These are phyloP conservation scores for Solanum bulbocastanum DNA, from an alignment of 257 asterid genomes.

Conservation along the genomic window DNA sequence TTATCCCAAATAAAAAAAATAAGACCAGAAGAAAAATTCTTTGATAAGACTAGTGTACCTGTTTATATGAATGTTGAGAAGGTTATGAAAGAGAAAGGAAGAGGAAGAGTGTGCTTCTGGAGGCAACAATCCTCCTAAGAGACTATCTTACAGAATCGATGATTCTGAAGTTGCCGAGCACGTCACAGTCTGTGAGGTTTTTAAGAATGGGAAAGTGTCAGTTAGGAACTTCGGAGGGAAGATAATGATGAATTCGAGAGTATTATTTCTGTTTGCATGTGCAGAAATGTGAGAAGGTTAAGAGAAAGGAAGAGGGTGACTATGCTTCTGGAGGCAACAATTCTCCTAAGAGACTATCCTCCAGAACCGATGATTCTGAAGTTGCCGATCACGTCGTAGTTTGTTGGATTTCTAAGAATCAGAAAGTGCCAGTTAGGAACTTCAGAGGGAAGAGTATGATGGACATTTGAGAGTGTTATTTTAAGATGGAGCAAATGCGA, in stretches of 20 bases:
- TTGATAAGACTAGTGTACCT: background rate
- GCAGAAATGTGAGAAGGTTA: slow-evolving; percentile 37
- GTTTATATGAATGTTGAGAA: slow-evolving; percentile 40
- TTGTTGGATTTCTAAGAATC: slow-evolving; percentile 63
- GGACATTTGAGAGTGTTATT: slow-evolving; percentile 69
- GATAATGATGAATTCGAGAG: slow-evolving; percentile 47
- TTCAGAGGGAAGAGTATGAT: slow-evolving; percentile 53
- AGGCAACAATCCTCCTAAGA: slow-evolving; percentile 49
- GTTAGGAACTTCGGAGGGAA: slow-evolving; percentile 82
- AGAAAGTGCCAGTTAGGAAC: slow-evolving; percentile 72
- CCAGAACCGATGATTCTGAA: slow-evolving; percentile 33
- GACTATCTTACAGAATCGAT: slow-evolving; percentile 18
- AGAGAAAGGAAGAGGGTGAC: slow-evolving; percentile 41
- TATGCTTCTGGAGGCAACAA: slow-evolving; percentile 44
- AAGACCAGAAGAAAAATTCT: background rate
- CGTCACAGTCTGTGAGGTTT: slow-evolving; percentile 29
- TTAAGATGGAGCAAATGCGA: slow-evolving; percentile 68
- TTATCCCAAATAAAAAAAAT: background rate
- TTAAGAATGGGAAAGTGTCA: slow-evolving; percentile 73
- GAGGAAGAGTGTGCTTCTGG: slow-evolving; percentile 45
- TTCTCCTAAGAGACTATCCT: slow-evolving; percentile 36
- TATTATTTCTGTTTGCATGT: slow-evolving; percentile 20
- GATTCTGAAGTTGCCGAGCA: slow-evolving; percentile 38
- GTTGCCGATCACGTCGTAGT: slow-evolving; percentile 19
- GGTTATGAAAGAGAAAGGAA: slow-evolving; percentile 30